A percentile compares a stretch with the other conserved stretches of the same genome.
These are phyloP conservation scores for Panicum virgatum DNA, from an alignment of 202 grass and related monocot species.

Conservation along the genomic window DNA sequence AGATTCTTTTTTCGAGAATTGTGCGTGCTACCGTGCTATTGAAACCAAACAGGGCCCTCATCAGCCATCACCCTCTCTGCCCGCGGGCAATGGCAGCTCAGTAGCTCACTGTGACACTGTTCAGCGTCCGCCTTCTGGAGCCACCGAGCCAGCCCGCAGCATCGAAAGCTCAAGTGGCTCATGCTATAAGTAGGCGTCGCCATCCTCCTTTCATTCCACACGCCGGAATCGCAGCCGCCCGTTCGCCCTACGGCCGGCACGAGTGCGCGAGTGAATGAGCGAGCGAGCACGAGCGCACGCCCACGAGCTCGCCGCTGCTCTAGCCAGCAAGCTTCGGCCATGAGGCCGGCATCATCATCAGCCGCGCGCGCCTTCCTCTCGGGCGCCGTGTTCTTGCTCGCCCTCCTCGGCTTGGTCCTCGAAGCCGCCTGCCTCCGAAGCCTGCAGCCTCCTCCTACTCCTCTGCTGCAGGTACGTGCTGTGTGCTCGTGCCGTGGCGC, in stretches of 20 bases:
- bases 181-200: slow-evolving; percentile 4
- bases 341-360: slow-evolving; percentile 6
- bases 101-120: neutral
- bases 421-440: slow-evolving; percentile 7
- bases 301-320: neutral
- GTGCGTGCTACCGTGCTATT: too few species aligned
- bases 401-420: slow-evolving; percentile 18
- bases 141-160: neutral
- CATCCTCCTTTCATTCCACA: neutral
- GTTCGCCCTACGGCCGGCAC: neutral
- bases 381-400: neutral
- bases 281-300: neutral
- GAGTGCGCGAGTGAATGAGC: slow-evolving; percentile 18
- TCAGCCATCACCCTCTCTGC: neutral
- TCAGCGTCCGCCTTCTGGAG: neutral
- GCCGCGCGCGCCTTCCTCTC: neutral
- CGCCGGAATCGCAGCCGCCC: neutral
- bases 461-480: slow-evolving; percentile 30
- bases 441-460: neutral
- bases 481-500: neutral
- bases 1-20: too few species aligned
- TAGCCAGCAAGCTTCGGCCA: neutral
- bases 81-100: neutral
- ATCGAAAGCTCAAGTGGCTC: neutral
- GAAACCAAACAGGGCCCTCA: too few species aligned